Percentiles rank a stretch among this genome's conserved stretches.
These are phyloP conservation scores for Kwoniella europaea DNA, from an alignment of 768 basidiomycete genomes.

Conservation along the genomic window DNA sequence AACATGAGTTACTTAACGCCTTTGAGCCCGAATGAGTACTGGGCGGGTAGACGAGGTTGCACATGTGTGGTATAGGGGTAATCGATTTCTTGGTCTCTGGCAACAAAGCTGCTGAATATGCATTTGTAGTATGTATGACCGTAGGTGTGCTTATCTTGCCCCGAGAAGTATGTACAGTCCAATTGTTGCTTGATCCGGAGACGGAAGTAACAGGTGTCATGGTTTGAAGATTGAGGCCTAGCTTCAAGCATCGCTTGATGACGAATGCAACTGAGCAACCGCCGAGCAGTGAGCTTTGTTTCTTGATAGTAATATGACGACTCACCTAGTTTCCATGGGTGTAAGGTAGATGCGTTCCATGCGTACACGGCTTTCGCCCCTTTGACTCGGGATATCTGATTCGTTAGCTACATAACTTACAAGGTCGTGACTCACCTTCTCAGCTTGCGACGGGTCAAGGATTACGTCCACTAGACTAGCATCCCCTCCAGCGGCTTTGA, in stretches of 20 bases:
- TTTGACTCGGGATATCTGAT: slow-evolving; percentile 16
- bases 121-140: slow-evolving; percentile 87
- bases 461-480: slow-evolving; percentile 46
- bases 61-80: slow-evolving; percentile 55
- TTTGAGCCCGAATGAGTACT: slow-evolving; percentile 38
- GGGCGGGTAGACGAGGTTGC: slow-evolving; percentile 60
- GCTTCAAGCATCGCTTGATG: slow-evolving; percentile 30
- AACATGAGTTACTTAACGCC: slow-evolving; percentile 33
- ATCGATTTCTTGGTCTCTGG: slow-evolving; percentile 63
- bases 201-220: slow-evolving; percentile 53
- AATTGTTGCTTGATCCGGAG: slow-evolving; percentile 46
- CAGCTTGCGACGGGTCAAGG: slow-evolving; percentile 44
- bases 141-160: slow-evolving; percentile 68
- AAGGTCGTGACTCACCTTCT: slow-evolving; percentile 30
- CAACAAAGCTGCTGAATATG: slow-evolving; percentile 74
- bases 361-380: slow-evolving; percentile 29
- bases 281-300: background rate
- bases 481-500: slow-evolving; percentile 54
- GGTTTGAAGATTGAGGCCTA: slow-evolving; percentile 34
- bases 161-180: slow-evolving; percentile 69
- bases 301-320: background rate
- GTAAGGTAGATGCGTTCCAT: slow-evolving; percentile 41
- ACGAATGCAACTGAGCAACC: slow-evolving; percentile 27
- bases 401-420: background rate
- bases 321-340: slow-evolving; percentile 38